Evolutionary conservation across 164 flowering plant genomes (phyloP), one percentile per base, ranked within the genome.

Genomic region (Magnolia kwangsiensis): DNA sequence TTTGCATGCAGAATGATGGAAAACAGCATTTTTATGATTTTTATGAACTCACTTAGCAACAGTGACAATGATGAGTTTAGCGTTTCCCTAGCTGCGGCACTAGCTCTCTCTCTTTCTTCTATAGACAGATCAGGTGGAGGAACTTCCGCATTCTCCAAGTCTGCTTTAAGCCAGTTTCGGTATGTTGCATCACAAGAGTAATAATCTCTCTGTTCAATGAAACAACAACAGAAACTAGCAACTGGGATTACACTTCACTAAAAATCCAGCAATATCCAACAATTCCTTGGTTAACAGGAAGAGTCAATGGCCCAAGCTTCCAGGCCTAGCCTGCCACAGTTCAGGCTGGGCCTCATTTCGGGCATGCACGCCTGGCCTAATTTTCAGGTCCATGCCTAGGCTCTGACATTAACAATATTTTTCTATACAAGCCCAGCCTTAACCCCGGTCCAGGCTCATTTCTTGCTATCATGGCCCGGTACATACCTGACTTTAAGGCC

Each of bases 161-260:
- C 91, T 77, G 89, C 70, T 83, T 96, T 89, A 74, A 96, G 97
- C 99, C 98, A 94, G 51, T 89, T 88, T 70, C 99, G 91, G 76
- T 92, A 96, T 18, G 89, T 91, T 76, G 97, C 99, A 86, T 96
- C 99, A 83, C 95, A 91, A 61, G 99, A 94, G 80, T 90, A 96
- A 83, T 90, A 96, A 81, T 91, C 97, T 49, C 89, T 88, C 99
- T 96, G 80, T 69, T 63, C 37, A 76, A 79, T 50, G 55, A 49
- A 63, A 63, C 75, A 59, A 81, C 50, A n/a, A 51, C 7, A 51
- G 21, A 24, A 49, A 50, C 49, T 8, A 20, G 70, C 10, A 29
- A 21, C 23, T n/a, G 23, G 19, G 18, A 20, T 64, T 20, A 8
- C 13, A 18, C 67, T 64, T 18, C 20, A 1, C 19, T 8, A 64